Percentiles rank a stretch among this genome's conserved stretches.
These are phyloP conservation scores for Xylaria intraflava DNA, from an alignment of 495 filamentous ascomycete genomes.

Conservation along the genomic window DNA sequence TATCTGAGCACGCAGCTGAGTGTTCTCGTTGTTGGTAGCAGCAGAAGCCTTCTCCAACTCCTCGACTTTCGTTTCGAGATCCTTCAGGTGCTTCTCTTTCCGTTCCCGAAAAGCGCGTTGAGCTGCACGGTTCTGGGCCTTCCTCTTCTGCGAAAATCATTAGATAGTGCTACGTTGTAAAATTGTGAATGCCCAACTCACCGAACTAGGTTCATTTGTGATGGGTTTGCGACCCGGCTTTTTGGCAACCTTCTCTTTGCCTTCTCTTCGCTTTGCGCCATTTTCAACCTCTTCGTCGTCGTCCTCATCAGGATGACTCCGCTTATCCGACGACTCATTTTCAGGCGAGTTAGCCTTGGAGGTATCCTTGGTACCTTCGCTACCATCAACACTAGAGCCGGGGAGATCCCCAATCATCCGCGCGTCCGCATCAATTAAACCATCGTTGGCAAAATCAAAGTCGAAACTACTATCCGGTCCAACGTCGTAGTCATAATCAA, in stretches of 20 bases:
- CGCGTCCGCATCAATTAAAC: slow-evolving; percentile 55
- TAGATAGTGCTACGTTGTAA: slow-evolving; percentile 28
- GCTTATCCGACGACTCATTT: slow-evolving; percentile 72
- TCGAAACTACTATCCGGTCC: slow-evolving; percentile 47
- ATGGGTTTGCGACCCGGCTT: slow-evolving; percentile 95
- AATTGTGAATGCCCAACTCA: slow-evolving; percentile 44
- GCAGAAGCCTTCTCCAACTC: slow-evolving; percentile 87
- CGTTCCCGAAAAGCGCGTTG: slow-evolving; percentile 96
- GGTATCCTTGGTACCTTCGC: slow-evolving; percentile 15
- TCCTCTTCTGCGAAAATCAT: slow-evolving; percentile 71
- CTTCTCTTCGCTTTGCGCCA: slow-evolving; percentile 73
- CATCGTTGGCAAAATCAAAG: slow-evolving; percentile 63
- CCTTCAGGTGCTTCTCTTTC: slow-evolving; percentile 95
- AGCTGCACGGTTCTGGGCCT: slow-evolving; percentile 95
- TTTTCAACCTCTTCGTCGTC: slow-evolving; percentile 56
- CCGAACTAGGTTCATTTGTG: slow-evolving; percentile 90
- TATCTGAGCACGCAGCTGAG: slow-evolving; percentile 73
- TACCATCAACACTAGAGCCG: slow-evolving; percentile 39
- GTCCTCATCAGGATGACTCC: slow-evolving; percentile 63
- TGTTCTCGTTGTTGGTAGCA: slow-evolving; percentile 78
- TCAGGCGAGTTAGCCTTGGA: slow-evolving; percentile 51
- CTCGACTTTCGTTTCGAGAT: slow-evolving; percentile 88
- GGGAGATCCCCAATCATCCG: slow-evolving; percentile 76
- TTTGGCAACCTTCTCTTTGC: slow-evolving; percentile 70
- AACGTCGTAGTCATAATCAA: slow-evolving; percentile 68